Percentiles rank a stretch among this genome's conserved stretches.
phyloP scores from a whole-genome alignment of 169 alveolate species.

The Plasmodium billcollinsi region DNA sequence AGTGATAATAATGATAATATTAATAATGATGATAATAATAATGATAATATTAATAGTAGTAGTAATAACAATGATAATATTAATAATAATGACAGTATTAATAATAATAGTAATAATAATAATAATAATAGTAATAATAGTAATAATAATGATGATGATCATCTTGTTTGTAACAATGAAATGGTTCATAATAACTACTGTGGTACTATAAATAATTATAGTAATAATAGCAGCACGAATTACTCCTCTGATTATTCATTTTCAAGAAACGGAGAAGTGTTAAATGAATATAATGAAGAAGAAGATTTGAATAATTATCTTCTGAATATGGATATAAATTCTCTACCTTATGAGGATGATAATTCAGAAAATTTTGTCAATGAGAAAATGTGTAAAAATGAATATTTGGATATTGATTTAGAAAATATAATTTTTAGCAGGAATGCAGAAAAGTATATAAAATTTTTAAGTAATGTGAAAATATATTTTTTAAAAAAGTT shows the following conservation, averaged over 20 bases:
- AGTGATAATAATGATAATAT: neutral
- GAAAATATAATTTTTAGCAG: constrained; percentile 53
- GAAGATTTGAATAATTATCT: neutral
- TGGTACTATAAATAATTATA: neutral
- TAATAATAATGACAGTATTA: neutral
- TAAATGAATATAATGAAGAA: neutral
- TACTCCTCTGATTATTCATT: neutral
- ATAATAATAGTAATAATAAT: constrained; percentile 16
- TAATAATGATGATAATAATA: neutral
- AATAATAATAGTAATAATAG: constrained; percentile 1
- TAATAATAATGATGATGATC: neutral
- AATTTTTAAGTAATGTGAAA: constrained; percentile 62
- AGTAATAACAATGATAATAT: neutral
- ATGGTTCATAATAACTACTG: neutral
- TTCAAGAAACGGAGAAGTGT: constrained; percentile 5
- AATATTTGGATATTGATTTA: constrained; percentile 55
- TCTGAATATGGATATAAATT: constrained; percentile 19
- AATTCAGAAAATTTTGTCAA: constrained; percentile 14
- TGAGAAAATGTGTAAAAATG: constrained; percentile 36
- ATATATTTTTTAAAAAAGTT: constrained; percentile 44
- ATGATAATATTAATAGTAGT: neutral
- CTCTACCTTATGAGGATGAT: constrained; percentile 25
- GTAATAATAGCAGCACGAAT: neutral
- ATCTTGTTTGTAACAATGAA: constrained; percentile 9
- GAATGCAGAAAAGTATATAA: constrained; percentile 50